Evolutionary conservation across 495 filamentous ascomycete genomes (phyloP).

Genomic region (Tricharina praecox): DNA sequence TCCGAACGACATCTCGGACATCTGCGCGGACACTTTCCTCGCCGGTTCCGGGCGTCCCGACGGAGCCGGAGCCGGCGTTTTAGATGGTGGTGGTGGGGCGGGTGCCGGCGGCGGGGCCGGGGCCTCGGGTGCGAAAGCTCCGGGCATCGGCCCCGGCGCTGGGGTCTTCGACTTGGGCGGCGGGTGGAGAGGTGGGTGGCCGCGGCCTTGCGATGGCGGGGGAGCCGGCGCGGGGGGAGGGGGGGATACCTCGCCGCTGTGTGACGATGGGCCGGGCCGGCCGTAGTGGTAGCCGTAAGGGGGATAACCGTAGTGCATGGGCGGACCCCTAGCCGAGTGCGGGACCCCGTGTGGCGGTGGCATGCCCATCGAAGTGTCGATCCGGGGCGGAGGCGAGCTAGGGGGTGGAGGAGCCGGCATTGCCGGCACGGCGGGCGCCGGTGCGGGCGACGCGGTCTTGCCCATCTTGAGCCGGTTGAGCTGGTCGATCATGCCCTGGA

Average conservation of each 20-base stretch:
- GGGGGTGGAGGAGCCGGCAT: conserved; percentile 4
- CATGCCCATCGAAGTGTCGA: conserved; percentile 4
- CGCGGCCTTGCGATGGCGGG: conserved; percentile 7
- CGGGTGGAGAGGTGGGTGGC: neutral
- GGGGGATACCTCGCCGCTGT: neutral
- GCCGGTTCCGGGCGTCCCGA: conserved; percentile 9
- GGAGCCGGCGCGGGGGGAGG: conserved; percentile 8
- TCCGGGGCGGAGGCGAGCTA: conserved; percentile 6
- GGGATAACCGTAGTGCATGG: neutral
- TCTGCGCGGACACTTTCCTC: conserved; percentile 10
- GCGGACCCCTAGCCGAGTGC: conserved; percentile 8
- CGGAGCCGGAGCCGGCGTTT: conserved; percentile 6
- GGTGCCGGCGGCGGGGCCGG: conserved; percentile 5
- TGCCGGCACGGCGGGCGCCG: conserved; percentile 4
- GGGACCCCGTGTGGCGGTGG: conserved; percentile 8
- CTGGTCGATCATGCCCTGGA: conserved; percentile 7
- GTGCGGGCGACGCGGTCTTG: conserved; percentile 7
- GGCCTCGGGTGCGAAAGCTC: conserved; percentile 1
- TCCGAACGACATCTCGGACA: conserved; percentile 8
- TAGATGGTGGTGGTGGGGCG: conserved; percentile 1
- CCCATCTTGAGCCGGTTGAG: conserved; percentile 6
- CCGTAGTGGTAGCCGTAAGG: neutral
- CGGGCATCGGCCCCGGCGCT: conserved; percentile 8
- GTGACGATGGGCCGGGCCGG: neutral
- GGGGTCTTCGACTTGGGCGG: conserved; percentile 1